A percentile compares a stretch with the other conserved stretches of the same genome.
Conservation (phyloP, 257 asterid genomes). For the Jaltomata sinuosa region DNA sequence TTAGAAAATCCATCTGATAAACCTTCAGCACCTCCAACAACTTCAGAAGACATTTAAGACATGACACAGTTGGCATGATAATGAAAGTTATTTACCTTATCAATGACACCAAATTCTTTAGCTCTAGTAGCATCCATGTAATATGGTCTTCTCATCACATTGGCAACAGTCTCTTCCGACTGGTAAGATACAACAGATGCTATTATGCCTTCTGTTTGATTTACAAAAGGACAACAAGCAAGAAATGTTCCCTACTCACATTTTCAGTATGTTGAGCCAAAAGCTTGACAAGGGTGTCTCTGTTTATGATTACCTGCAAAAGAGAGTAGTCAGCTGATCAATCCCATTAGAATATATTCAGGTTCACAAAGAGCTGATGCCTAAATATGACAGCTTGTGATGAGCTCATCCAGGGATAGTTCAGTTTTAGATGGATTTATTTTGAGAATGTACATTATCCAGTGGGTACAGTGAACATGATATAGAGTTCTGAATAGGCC, state of each 20-base stretch:
- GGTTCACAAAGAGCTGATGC: background rate
- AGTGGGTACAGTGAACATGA: background rate
- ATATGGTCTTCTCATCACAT: constrained; percentile 56
- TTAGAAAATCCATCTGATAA: background rate
- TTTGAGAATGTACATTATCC: background rate
- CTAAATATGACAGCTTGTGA: background rate
- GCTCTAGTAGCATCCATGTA: constrained; percentile 74
- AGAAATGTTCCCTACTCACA: constrained; percentile 38
- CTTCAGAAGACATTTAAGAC: background rate
- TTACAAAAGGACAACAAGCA: background rate
- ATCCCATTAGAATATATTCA: background rate
- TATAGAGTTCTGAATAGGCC: background rate
- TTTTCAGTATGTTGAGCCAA: constrained; percentile 83
- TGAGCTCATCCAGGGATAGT: background rate
- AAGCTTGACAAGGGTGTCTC: constrained; percentile 68
- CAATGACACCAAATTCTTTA: constrained; percentile 79
- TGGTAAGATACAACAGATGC: constrained; percentile 18
- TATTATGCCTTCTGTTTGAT: background rate
- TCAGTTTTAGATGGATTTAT: background rate
- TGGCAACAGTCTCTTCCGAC: constrained; percentile 65
- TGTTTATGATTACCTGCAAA: constrained; percentile 54
- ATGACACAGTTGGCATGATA: background rate
- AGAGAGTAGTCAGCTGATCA: background rate
- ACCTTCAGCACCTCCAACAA: background rate
- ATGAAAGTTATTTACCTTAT: constrained; percentile 43